These are phyloP conservation scores for Ceratocystis diversiconidia DNA, from an alignment of 2,329 filamentous ascomycete species.

Conservation along the genomic window DNA sequence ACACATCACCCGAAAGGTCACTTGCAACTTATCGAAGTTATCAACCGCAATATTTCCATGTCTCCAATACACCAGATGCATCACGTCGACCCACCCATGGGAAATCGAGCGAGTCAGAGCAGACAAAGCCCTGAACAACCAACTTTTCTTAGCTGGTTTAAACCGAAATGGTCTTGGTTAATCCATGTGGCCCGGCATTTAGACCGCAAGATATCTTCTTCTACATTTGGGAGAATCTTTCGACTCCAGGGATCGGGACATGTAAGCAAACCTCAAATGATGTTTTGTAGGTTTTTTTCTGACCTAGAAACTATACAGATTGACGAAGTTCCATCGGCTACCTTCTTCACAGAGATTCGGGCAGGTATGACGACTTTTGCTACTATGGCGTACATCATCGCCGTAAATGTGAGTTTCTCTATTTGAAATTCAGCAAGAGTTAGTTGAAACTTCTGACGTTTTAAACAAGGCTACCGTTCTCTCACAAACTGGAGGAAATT, in stretches of 20 bases:
- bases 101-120: neutral
- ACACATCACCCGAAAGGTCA: neutral
- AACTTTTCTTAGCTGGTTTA: constrained; percentile 15
- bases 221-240: constrained; percentile 42
- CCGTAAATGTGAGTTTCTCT: constrained; percentile 42
- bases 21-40: neutral
- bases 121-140: constrained; percentile 1
- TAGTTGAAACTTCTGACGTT: neutral
- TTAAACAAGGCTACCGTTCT: constrained; percentile 50
- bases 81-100: constrained; percentile 13
- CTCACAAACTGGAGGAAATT: constrained; percentile 63
- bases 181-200: constrained; percentile 17
- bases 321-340: constrained; percentile 51
- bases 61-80: constrained; percentile 17
- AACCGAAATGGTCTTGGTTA: constrained; percentile 8
- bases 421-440: neutral
- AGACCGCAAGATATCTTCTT: constrained; percentile 24
- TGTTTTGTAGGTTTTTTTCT: neutral
- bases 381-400: constrained; percentile 77
- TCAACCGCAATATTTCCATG: neutral
- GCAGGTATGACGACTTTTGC: constrained; percentile 69
- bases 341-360: constrained; percentile 63
- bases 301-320: constrained; percentile 31
- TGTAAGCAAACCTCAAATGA: constrained; percentile 30
- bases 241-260: constrained; percentile 52